These are phyloP conservation scores for Penicillium egyptiacum DNA, from an alignment of 495 filamentous ascomycete genomes.

Conservation along the genomic window DNA sequence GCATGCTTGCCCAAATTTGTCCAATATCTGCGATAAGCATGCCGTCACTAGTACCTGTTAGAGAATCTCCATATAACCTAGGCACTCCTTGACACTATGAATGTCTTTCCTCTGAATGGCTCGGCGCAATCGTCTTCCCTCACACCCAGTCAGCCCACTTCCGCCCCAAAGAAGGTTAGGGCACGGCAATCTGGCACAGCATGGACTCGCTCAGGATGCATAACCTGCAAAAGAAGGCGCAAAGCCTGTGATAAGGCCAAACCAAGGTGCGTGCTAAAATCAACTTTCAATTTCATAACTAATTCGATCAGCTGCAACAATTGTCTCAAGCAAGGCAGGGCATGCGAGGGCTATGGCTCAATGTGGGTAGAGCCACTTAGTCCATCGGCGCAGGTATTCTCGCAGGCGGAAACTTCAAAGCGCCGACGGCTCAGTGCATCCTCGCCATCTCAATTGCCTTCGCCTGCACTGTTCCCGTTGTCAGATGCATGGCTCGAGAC, in stretches of 20 bases:
- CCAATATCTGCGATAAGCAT: conserved; percentile 11
- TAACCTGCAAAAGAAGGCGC: conserved; percentile 47
- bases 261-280: conserved; percentile 32
- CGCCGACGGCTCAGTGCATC: conserved; percentile 25
- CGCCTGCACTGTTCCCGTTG: conserved; percentile 22
- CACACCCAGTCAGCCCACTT: conserved; percentile 4
- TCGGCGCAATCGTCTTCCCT: conserved; percentile 11
- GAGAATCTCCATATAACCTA: background rate
- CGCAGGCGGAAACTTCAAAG: conserved; percentile 27
- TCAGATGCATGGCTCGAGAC: conserved; percentile 20
- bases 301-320: conserved; percentile 36
- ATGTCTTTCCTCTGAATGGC: conserved; percentile 16
- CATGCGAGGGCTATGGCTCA: conserved; percentile 47
- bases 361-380: conserved; percentile 44
- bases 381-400: conserved; percentile 37
- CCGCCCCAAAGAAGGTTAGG: conserved; percentile 25
- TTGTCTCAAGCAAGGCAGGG: conserved; percentile 40
- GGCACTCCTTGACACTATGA: conserved; percentile 17
- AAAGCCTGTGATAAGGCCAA: conserved; percentile 49
- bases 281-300: background rate
- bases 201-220: conserved; percentile 47
- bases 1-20: conserved; percentile 5
- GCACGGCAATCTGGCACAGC: conserved; percentile 36
- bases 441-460: conserved; percentile 14
- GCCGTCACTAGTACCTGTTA: conserved; percentile 5